A percentile compares a stretch with the other conserved stretches of the same genome.
phyloP scores from a whole-genome alignment of 2,329 filamentous ascomycete genomes.

The Cladophialophora immunda region DNA sequence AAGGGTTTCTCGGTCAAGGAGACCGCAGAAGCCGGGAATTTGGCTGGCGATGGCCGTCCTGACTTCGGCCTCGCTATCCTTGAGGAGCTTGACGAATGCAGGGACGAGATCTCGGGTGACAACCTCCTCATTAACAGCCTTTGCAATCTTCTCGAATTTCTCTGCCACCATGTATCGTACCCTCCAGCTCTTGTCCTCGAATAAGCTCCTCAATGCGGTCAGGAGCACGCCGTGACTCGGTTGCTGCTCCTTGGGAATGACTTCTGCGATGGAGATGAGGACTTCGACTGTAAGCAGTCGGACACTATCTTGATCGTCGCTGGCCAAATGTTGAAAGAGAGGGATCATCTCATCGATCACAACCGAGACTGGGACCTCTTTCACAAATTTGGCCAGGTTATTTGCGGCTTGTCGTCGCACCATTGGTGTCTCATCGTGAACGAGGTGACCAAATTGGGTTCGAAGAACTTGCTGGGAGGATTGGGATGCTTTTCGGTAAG shows the following conservation, averaged over 20 bases:
- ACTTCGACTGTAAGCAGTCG: conserved; percentile 95
- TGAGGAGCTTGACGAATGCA: conserved; percentile 95
- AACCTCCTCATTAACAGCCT: conserved; percentile 97
- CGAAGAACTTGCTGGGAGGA: conserved; percentile 90
- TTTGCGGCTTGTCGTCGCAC: conserved; percentile 96
- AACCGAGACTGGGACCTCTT: conserved; percentile 89
- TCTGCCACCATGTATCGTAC: conserved; percentile 99
- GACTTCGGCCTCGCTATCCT: conserved; percentile 97
- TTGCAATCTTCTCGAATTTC: conserved; percentile 98
- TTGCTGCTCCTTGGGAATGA: conserved; percentile 97
- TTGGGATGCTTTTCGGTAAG: conserved; percentile 89
- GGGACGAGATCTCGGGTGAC: conserved; percentile 93
- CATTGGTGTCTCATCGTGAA: conserved; percentile 99
- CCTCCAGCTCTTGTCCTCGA: conserved; percentile 99
- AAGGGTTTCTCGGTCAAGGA: conserved; percentile 86
- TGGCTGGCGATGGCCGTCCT: conserved; percentile 96
- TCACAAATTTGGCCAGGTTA: conserved; percentile 96
- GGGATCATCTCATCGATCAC: conserved; percentile 99
- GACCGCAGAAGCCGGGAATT: conserved; percentile 93
- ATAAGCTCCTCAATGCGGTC: conserved; percentile 87
- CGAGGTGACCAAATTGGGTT: conserved; percentile 89
- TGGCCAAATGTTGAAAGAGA: conserved; percentile 94
- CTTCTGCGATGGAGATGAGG: conserved; percentile 93
- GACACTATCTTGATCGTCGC: conserved; percentile 97
- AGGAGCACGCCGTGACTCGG: conserved; percentile 93